These are phyloP conservation scores for Aspergillus mulundensis DNA, from an alignment of 495 filamentous ascomycete species.

Conservation along the genomic window DNA sequence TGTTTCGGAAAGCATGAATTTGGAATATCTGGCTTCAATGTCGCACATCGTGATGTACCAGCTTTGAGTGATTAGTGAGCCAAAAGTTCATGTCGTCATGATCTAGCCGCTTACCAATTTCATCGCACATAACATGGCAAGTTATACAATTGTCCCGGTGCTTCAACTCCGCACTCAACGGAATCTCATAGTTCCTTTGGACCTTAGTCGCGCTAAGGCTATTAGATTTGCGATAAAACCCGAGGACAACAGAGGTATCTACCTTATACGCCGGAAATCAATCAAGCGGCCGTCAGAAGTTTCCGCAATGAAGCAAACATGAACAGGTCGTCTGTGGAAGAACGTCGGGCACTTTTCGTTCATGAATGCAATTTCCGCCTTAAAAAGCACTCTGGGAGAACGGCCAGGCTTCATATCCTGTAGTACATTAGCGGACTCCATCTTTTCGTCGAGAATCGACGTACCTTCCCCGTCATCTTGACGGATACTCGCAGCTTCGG, in stretches of 20 bases:
- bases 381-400: constrained; percentile 56
- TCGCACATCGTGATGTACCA: constrained; percentile 64
- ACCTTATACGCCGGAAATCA: constrained; percentile 75
- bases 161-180: constrained; percentile 57
- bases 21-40: constrained; percentile 60
- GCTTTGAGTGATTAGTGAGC: constrained; percentile 42
- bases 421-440: background rate
- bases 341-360: constrained; percentile 60
- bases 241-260: background rate
- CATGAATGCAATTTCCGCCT: constrained; percentile 65
- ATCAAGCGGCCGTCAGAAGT: constrained; percentile 68
- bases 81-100: background rate
- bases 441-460: constrained; percentile 9
- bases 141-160: constrained; percentile 53
- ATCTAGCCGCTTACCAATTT: constrained; percentile 61
- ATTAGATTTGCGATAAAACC: constrained; percentile 13
- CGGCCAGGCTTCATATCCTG: constrained; percentile 38
- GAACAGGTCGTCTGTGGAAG: constrained; percentile 60
- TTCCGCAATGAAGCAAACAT: constrained; percentile 72
- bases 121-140: constrained; percentile 82
- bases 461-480: constrained; percentile 48
- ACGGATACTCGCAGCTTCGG: constrained; percentile 65
- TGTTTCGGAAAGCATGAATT: constrained; percentile 47
- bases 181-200: constrained; percentile 56
- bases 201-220: constrained; percentile 59